Conservation (phyloP, 192 early-diverging fungal species). For the Dissophora globulifera region DNA sequence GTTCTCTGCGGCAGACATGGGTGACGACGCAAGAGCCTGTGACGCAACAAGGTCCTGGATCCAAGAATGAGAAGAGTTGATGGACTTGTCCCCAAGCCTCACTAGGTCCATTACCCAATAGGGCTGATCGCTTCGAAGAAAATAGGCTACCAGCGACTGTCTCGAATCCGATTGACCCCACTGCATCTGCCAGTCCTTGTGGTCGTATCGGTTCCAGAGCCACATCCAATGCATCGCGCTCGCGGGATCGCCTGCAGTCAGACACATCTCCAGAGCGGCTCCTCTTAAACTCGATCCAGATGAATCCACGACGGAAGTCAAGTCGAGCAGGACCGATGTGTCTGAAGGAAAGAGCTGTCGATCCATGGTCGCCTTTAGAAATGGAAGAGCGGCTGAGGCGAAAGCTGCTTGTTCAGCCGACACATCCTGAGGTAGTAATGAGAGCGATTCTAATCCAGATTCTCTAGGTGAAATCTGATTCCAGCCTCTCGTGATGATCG, state of each 20-base stretch:
- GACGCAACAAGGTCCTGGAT: conserved; percentile 17
- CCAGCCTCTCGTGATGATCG: conserved; percentile 25
- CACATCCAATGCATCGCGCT: conserved; percentile 31
- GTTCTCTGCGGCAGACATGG: not conserved
- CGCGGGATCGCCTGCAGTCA: conserved; percentile 1
- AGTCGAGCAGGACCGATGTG: conserved; percentile 7
- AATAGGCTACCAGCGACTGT: not conserved
- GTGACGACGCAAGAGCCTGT: not conserved
- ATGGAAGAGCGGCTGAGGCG: conserved; percentile 23
- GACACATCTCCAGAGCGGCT: conserved; percentile 19
- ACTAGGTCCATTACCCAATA: conserved; percentile 33
- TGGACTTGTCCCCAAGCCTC: not conserved
- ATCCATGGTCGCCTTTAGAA: conserved; percentile 14
- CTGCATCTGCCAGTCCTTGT: conserved; percentile 21
- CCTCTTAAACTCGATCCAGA: not conserved
- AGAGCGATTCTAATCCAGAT: not conserved
- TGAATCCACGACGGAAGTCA: not conserved
- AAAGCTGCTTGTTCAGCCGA: conserved; percentile 19
- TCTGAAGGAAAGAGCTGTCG: conserved; percentile 33
- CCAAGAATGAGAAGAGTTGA: conserved; percentile 13
- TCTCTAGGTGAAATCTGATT: conserved; percentile 3
- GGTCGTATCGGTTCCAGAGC: conserved; percentile 32
- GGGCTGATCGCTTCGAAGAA: conserved; percentile 11
- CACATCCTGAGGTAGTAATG: not conserved
- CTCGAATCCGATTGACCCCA: conserved; percentile 24